Evolutionary conservation across 2,329 filamentous ascomycete genomes (phyloP).

Genomic region (Talaromyces sp.): DNA sequence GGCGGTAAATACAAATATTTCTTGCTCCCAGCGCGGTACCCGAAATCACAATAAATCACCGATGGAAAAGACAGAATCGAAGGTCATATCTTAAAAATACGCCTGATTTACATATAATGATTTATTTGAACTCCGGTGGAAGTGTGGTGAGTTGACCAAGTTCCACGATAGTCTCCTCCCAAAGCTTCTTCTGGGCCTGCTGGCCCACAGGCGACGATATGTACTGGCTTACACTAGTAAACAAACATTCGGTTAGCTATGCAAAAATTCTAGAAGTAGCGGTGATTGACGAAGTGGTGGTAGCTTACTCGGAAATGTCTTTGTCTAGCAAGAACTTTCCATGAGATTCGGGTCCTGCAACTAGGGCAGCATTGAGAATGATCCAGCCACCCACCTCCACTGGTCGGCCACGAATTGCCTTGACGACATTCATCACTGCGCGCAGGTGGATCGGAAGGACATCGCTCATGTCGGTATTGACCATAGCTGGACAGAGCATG

Average conservation of each 20-base stretch:
- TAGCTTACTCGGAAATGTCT: conserved; percentile 16
- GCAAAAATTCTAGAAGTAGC: background rate
- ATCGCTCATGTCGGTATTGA: conserved; percentile 17
- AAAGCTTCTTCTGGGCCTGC: conserved; percentile 17
- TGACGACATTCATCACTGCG: conserved; percentile 10
- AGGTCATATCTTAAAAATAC: background rate
- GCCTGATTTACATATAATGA: background rate
- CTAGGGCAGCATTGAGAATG: conserved; percentile 16
- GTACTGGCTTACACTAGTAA: conserved; percentile 12
- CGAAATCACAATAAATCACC: background rate
- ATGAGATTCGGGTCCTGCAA: conserved; percentile 18
- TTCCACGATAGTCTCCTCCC: conserved; percentile 18
- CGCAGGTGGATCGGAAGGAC: conserved; percentile 15
- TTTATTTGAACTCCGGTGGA: conserved; percentile 8
- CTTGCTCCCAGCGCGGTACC: background rate
- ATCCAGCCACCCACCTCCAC: conserved; percentile 16
- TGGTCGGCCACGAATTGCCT: conserved; percentile 11
- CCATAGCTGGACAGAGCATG: conserved; percentile 21
- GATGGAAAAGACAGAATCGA: background rate
- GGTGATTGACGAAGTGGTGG: background rate
- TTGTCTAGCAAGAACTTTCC: conserved; percentile 18
- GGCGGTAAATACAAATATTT: background rate
- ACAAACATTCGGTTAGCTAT: background rate
- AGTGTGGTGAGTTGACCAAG: conserved; percentile 12
- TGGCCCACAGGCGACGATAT: conserved; percentile 14